Evolutionary conservation across 345 rosid species (phyloP), one percentile per base, ranked within the genome.

Genomic region (Pugionium cornutum): DNA sequence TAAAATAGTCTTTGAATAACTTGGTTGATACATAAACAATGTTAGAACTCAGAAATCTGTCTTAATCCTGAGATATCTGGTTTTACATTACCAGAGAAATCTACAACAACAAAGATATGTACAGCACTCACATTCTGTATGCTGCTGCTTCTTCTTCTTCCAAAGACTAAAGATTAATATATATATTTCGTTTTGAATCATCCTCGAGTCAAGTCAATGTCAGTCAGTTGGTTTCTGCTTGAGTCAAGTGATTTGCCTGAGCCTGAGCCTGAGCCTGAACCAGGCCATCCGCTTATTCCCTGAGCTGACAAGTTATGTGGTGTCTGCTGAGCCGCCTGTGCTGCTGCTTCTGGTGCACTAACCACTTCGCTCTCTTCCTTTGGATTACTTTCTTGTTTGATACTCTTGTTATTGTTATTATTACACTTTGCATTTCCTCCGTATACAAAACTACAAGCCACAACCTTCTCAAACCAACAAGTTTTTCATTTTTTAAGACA

Each of bases 131-230:
- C 77, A 79, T 54, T 63, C 41, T 79, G 78, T 83, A 70, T 78
- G 84, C 80, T 82, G 68, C 18, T 78, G 84, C 80, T 82, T 85
- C 86, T 68, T 77, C 81, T 61, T 45, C 66, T 58, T 63, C 58
- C 18, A 18, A 18, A 46, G 18, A 18, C 18, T 18, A 18, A 18
- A 18, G 18, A 18, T 18, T 18, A 18, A 18, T 18, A 18, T 18
- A 18, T 18, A 18, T 18, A 35, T 48, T 53, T 62, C 52, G 27
- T 53, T 58, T 51, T 50, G 58, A 49, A 63, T 88, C 88, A 90
- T 76, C 99, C 96, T 8, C 88, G 84, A 9, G 78, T 88, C 84
- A 94, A 81, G 82, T 94, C 96, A 75, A 90, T 88, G 75, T 82
- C 95, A n/a, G 78, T 79, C 79, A 82, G 97, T 46, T 82, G 85